These are phyloP conservation scores for Geoglossum glabrum DNA, from an alignment of 495 filamentous ascomycete genomes.

Conservation along the genomic window DNA sequence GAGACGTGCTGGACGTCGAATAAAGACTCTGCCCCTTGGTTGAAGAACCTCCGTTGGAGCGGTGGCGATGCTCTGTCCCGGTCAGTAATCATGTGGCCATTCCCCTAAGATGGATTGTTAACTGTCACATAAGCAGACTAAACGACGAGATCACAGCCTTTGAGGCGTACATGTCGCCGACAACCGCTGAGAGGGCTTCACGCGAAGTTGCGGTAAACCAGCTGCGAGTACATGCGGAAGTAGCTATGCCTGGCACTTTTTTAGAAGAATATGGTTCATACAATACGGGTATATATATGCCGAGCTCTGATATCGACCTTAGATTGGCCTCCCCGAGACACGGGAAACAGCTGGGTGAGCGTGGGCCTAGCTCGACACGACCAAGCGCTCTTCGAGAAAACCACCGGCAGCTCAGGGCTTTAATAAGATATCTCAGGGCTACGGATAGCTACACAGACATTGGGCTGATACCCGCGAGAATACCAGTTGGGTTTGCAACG, in stretches of 20 bases:
- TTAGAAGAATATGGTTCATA: conserved; percentile 31
- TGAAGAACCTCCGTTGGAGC: neutral
- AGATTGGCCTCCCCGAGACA: conserved; percentile 16
- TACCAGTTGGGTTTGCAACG: conserved; percentile 13
- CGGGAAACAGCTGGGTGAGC: conserved; percentile 7
- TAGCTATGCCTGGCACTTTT: conserved; percentile 9
- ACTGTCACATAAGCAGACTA: conserved; percentile 13
- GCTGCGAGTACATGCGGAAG: conserved; percentile 13
- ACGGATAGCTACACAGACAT: neutral
- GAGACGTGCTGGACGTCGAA: neutral
- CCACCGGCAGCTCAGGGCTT: conserved; percentile 10
- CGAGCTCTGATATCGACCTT: conserved; percentile 32
- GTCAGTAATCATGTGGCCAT: neutral
- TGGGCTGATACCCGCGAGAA: conserved; percentile 7
- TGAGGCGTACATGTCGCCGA: conserved; percentile 23
- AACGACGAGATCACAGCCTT: conserved; percentile 27
- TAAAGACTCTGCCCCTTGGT: neutral
- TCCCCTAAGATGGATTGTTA: neutral
- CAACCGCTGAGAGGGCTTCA: conserved; percentile 15
- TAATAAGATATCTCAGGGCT: conserved; percentile 11
- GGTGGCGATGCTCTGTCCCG: conserved; percentile 3
- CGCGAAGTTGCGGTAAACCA: conserved; percentile 7
- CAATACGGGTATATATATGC: conserved; percentile 28
- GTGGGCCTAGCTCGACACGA: conserved; percentile 19
- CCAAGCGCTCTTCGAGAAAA: conserved; percentile 14